Percentiles rank a stretch among this genome's conserved stretches.
These are phyloP conservation scores for Tetracladium maxilliforme DNA, from an alignment of 2,329 filamentous ascomycete species.

Conservation along the genomic window DNA sequence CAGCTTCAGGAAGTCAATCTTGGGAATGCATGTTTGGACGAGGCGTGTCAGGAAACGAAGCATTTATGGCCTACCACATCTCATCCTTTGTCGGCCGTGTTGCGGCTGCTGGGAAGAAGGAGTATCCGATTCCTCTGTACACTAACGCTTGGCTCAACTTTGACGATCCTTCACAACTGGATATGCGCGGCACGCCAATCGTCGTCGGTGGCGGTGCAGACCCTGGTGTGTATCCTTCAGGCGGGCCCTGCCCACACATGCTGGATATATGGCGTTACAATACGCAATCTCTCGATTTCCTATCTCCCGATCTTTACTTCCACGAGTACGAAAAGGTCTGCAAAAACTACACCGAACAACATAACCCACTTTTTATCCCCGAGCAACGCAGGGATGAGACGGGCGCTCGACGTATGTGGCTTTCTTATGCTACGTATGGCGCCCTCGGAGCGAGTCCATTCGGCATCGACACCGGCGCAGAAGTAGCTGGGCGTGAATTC, in stretches of 20 bases:
- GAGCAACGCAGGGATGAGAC: slow-evolving; percentile 33
- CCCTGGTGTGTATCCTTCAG: slow-evolving; percentile 21
- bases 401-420: slow-evolving; percentile 25
- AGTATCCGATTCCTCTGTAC: slow-evolving; percentile 8
- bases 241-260: slow-evolving; percentile 16
- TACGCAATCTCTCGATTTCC: slow-evolving; percentile 25
- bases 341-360: slow-evolving; percentile 23
- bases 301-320: slow-evolving; percentile 31
- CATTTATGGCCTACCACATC: slow-evolving; percentile 8
- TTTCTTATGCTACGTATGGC: slow-evolving; percentile 22
- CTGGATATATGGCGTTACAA: slow-evolving; percentile 24
- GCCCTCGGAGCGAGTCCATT: slow-evolving; percentile 23
- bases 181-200: slow-evolving; percentile 13
- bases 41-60: slow-evolving; percentile 8
- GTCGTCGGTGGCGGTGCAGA: slow-evolving; percentile 18
- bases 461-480: slow-evolving; percentile 20
- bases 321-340: slow-evolving; percentile 29
- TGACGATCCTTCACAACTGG: slow-evolving; percentile 9
- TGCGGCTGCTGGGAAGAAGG: slow-evolving; percentile 6
- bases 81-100: slow-evolving; percentile 6
- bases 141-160: slow-evolving; percentile 9
- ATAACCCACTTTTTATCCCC: slow-evolving; percentile 32
- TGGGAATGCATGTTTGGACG: slow-evolving; percentile 20
- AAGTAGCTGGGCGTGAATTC: slow-evolving; percentile 14
- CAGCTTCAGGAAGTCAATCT: slow-evolving; percentile 9